Percentiles rank a stretch among this genome's conserved stretches.
Conservation (phyloP, 2,329 filamentous ascomycete species). For the Talaromyces albobiverticillius region DNA sequence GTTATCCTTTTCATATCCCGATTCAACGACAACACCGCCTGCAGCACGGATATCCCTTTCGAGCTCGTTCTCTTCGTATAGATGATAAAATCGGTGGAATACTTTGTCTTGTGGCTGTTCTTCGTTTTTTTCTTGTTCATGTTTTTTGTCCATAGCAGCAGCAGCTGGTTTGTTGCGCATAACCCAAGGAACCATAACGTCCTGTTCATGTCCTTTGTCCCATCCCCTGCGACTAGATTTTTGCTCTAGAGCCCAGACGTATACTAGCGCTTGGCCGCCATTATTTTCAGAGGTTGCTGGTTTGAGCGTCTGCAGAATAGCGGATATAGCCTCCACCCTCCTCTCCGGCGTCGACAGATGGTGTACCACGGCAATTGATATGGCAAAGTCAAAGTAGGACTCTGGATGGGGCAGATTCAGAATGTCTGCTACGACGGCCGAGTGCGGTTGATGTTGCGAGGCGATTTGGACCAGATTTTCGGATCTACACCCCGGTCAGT, state of each 20-base stretch:
- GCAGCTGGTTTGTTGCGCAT: constrained; percentile 47
- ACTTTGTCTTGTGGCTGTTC: constrained; percentile 36
- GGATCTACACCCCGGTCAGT: constrained; percentile 44
- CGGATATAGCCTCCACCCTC: constrained; percentile 67
- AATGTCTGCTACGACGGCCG: constrained; percentile 75
- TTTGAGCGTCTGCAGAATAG: constrained; percentile 66
- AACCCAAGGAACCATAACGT: constrained; percentile 96
- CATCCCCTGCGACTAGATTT: constrained; percentile 80
- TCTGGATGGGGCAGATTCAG: constrained; percentile 75
- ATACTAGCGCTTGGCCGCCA: constrained; percentile 71
- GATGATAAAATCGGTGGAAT: constrained; percentile 90
- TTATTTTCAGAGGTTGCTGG: too few species aligned
- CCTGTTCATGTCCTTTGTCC: constrained; percentile 79
- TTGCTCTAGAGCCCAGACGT: constrained; percentile 96
- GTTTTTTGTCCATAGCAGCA: constrained; percentile 18
- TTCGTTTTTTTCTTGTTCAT: constrained; percentile 25
- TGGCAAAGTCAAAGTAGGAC: constrained; percentile 73
- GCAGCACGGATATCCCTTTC: constrained; percentile 73
- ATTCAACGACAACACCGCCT: constrained; percentile 71
- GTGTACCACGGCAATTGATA: constrained; percentile 91
- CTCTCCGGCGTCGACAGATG: constrained; percentile 78
- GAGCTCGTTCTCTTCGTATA: constrained; percentile 83
- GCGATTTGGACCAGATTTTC: constrained; percentile 59
- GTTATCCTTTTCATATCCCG: constrained; percentile 95
- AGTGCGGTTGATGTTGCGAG: constrained; percentile 57